These are phyloP conservation scores for Rhododendron mucronatum DNA, from an alignment of 148 eudicot species.

Conservation along the genomic window DNA sequence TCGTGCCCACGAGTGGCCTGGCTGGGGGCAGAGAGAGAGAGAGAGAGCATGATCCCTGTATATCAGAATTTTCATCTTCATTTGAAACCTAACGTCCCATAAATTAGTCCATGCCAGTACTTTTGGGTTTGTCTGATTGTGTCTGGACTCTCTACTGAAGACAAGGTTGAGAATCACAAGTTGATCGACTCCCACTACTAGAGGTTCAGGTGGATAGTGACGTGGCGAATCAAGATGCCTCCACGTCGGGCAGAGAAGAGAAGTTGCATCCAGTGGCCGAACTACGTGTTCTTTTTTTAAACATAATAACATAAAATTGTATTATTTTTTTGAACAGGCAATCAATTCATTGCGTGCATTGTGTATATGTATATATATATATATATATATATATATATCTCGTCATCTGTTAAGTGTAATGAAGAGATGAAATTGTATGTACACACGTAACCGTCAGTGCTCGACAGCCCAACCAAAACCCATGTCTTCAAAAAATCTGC, in stretches of 20 bases:
- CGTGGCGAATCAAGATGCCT: neutral
- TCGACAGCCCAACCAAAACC: neutral
- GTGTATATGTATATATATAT: no score
- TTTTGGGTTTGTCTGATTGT: neutral
- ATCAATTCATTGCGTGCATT: no score
- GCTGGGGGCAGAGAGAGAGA: neutral
- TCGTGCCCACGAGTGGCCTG: slow-evolving; percentile 31
- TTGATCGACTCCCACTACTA: slow-evolving; percentile 14
- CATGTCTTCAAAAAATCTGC: no score
- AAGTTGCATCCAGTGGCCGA: neutral
- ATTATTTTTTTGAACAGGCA: no score
- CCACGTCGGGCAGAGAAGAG: neutral
- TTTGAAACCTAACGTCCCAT: slow-evolving; percentile 12
- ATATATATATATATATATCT: no score
- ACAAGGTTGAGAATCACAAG: slow-evolving; percentile 7
- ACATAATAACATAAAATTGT: no score
- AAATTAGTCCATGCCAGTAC: slow-evolving; percentile 6
- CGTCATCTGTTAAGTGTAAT: no score
- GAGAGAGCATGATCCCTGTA: slow-evolving; percentile 23
- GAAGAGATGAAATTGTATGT: neutral
- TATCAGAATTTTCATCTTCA: slow-evolving; percentile 20
- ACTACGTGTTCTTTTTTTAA: no score
- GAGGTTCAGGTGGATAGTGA: neutral
- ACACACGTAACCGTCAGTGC: no score
- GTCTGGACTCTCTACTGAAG: slow-evolving; percentile 2